phyloP scores from a whole-genome alignment of 352 stramenopile genomes.

The Phytophthora podocarpi region DNA sequence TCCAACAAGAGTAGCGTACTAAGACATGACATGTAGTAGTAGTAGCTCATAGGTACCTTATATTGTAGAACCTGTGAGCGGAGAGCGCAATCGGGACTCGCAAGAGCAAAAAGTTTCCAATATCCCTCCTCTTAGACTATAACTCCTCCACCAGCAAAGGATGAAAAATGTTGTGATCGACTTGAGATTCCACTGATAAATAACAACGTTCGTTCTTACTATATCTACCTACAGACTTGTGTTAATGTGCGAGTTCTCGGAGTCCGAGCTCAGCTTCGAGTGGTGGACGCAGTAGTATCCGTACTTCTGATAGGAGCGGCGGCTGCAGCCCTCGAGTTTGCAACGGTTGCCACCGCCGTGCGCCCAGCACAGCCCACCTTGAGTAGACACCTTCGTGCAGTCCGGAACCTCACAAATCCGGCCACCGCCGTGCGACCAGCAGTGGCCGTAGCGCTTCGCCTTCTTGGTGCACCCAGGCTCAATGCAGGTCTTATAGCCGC shows the following conservation, averaged over 20 bases:
- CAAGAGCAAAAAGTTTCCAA: no score
- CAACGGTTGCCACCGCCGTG: conserved; percentile 71
- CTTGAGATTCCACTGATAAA: no score
- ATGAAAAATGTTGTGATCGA: no score
- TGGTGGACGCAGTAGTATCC: conserved; percentile 68
- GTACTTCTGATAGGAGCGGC: conserved; percentile 68
- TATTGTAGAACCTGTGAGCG: no score
- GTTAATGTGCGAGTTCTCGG: background rate
- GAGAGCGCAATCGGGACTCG: no score
- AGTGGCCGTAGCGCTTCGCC: conserved; percentile 72
- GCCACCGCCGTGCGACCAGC: conserved; percentile 71
- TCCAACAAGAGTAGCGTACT: no score
- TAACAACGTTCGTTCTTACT: conserved; percentile 1
- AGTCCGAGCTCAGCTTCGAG: conserved; percentile 9
- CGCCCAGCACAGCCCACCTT: conserved; percentile 65
- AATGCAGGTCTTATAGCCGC: conserved; percentile 67
- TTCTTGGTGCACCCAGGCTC: conserved; percentile 63
- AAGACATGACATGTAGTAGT: no score
- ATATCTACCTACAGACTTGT: conserved; percentile 6
- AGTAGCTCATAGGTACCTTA: no score
- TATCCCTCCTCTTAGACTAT: no score
- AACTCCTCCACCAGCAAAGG: no score
- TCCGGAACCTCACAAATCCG: conserved; percentile 58
- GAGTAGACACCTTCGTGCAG: conserved; percentile 65
- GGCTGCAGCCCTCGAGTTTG: conserved; percentile 56